Base-by-base conservation (phyloP, 768 basidiomycete species). In the Lactarius trivialis region DNA sequence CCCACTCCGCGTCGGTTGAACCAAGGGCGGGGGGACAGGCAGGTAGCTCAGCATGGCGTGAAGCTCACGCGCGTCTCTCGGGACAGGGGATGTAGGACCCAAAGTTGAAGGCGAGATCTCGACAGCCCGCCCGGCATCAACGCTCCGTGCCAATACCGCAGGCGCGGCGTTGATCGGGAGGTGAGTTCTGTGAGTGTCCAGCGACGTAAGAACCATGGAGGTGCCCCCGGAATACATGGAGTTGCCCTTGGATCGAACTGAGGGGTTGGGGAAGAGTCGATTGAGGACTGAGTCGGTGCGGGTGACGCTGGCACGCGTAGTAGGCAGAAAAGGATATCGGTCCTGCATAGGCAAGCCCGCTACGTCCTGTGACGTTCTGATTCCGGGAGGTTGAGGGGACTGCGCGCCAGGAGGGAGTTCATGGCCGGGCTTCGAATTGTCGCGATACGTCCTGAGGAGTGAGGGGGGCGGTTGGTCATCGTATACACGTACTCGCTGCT, bases 381-480 rank as follows among this genome's bases (percentile, higher is more conserved):
- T 45, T 37, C 6, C n/a, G 3, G 41, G 19, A 12, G 37, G 32
- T 48, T 62, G 56, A n/a, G 52, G 34, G 15, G 34, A 19, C 34
- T 49, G 48, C 50, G 37, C 62, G n/a, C 54, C 54, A 0, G 54
- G 17, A 14, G 48, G 32, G 0, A 51, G 37, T 26, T 19, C 36
- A 7, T 36, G 54, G 34, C 36, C 36, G 1, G 58, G 28, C 43
- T 30, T 54, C 33, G 60, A 60, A 28, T 33, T 39, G 33, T 60
- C 26, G 60, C 72, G 68, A 56, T 75, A 75, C 37, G 68, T 72
- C 51, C 61, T 69, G 32, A 75, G 71, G 41, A 68, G 64, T 24
- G 75, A 75, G 3, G 72, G 70, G 2, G 75, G 80, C 14, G 80
- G 79, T 2, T 74, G 77, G 64, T 81, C 79, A 54, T 76, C 70